phyloP scores from a whole-genome alignment of 164 flowering plant genomes.

The Saururus chinensis region DNA sequence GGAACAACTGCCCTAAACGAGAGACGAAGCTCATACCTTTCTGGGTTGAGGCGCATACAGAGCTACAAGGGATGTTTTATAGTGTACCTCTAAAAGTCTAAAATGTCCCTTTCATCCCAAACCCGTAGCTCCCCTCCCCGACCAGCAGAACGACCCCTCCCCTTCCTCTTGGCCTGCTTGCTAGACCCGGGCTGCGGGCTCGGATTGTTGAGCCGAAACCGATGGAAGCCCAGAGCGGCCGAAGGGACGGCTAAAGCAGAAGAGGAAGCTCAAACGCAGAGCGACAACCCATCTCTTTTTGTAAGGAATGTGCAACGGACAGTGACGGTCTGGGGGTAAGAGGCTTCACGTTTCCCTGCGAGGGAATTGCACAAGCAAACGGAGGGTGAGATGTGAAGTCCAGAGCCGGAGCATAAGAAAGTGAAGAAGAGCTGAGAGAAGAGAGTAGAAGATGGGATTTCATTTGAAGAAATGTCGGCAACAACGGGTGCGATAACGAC shows the following conservation, averaged over 20 bases:
- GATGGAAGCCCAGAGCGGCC: slow-evolving; percentile 8
- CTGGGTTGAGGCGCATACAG: no score
- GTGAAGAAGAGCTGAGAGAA: no score
- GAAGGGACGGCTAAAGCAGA: slow-evolving; percentile 6
- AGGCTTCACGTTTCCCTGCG: slow-evolving; percentile 21
- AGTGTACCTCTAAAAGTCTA: no score
- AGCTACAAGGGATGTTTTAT: no score
- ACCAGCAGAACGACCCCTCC: slow-evolving; percentile 79
- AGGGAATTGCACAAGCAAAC: no score
- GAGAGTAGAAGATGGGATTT: no score
- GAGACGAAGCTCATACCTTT: slow-evolving; percentile 39
- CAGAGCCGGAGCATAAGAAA: no score
- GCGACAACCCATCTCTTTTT: slow-evolving; percentile 1
- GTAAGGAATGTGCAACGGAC: slow-evolving; percentile 6
- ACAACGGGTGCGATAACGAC: no score
- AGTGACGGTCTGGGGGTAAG: slow-evolving; percentile 16
- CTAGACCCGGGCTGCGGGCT: slow-evolving; percentile 93
- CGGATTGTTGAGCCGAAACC: slow-evolving; percentile 67
- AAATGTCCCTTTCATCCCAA: slow-evolving; percentile 99
- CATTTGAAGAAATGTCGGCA: no score
- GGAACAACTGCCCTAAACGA: slow-evolving; percentile 28
- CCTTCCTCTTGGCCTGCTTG: slow-evolving; percentile 78
- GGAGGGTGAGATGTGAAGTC: no score
- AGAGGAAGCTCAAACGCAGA: slow-evolving; percentile 13
- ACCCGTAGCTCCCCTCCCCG: slow-evolving; percentile 92